These are phyloP conservation scores for Phytophthora pistaciae DNA, from an alignment of 352 stramenopile genomes.

Conservation along the genomic window DNA sequence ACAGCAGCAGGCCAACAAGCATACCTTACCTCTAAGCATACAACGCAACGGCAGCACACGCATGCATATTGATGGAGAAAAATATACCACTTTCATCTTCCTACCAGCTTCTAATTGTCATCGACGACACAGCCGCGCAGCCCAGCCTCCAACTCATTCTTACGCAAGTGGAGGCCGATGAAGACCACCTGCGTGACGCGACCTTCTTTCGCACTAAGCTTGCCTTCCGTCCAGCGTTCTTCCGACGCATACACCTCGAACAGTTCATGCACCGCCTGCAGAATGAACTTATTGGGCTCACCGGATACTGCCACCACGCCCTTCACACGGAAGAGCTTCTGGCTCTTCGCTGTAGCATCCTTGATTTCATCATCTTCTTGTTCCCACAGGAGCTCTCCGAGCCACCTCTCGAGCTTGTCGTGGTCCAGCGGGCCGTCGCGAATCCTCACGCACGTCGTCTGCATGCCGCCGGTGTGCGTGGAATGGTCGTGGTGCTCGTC, in stretches of 20 bases:
- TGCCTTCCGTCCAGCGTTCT: conserved; percentile 51
- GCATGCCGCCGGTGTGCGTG: conserved; percentile 69
- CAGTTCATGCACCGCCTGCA: conserved; percentile 86
- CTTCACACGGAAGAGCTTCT: conserved; percentile 82
- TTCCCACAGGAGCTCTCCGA: conserved; percentile 77
- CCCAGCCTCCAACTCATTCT: conserved; percentile 42
- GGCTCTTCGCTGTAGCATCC: conserved; percentile 12
- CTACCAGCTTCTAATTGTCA: conserved; percentile 12
- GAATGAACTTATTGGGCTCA: conserved; percentile 74
- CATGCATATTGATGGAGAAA: not conserved
- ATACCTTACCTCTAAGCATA: conserved; percentile 17
- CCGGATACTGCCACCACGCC: conserved; percentile 65
- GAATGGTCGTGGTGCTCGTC: conserved; percentile 23
- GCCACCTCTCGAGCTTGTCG: conserved; percentile 75
- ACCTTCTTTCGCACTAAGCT: conserved; percentile 12
- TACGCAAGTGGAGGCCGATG: conserved; percentile 70
- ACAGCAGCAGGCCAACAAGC: conserved; percentile 17
- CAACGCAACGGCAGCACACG: not conserved
- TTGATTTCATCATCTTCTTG: conserved; percentile 40
- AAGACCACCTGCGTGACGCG: conserved; percentile 70
- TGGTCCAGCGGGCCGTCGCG: conserved; percentile 44
- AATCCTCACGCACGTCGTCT: conserved; percentile 75
- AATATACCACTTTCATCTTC: conserved; percentile 2
- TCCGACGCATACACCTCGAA: conserved; percentile 81
- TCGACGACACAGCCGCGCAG: conserved; percentile 47